Conservation (phyloP, 305 asterid species). For the Fraxinus angustifolia region DNA sequence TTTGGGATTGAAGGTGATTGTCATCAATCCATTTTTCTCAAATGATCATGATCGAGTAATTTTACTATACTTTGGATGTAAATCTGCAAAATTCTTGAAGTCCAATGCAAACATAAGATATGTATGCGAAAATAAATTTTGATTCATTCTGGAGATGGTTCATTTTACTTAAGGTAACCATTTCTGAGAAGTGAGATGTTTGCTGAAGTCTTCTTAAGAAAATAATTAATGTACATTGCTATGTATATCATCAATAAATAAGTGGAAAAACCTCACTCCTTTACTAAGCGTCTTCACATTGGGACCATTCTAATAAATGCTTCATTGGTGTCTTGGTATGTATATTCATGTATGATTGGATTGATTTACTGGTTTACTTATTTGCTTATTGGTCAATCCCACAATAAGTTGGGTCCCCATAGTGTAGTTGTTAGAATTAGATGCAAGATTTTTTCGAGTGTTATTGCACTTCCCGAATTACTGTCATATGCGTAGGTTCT, state of each 20-base stretch:
- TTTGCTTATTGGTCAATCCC: neutral
- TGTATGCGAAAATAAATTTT: neutral
- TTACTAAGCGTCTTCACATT: neutral
- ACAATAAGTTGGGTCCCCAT: neutral
- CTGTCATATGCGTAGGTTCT: neutral
- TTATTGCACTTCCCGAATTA: neutral
- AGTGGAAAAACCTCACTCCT: constrained; percentile 3
- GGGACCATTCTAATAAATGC: neutral
- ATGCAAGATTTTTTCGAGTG: neutral
- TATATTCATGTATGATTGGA: neutral
- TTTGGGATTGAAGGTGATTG: constrained; percentile 38
- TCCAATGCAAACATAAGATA: neutral
- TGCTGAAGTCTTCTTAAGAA: neutral
- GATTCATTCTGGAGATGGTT: neutral
- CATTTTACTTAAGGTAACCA: neutral
- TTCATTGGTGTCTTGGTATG: neutral
- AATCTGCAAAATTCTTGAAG: constrained; percentile 9
- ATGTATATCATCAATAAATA: constrained; percentile 1
- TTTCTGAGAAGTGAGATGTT: constrained; percentile 3
- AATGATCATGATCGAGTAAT: neutral
- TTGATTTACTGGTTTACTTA: neutral
- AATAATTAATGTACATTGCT: neutral
- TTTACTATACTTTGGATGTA: neutral
- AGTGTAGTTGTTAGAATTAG: neutral
- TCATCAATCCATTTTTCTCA: constrained; percentile 10